phyloP scores from a whole-genome alignment of 805 yeast species.

The Tetrapisispora phaffii region DNA sequence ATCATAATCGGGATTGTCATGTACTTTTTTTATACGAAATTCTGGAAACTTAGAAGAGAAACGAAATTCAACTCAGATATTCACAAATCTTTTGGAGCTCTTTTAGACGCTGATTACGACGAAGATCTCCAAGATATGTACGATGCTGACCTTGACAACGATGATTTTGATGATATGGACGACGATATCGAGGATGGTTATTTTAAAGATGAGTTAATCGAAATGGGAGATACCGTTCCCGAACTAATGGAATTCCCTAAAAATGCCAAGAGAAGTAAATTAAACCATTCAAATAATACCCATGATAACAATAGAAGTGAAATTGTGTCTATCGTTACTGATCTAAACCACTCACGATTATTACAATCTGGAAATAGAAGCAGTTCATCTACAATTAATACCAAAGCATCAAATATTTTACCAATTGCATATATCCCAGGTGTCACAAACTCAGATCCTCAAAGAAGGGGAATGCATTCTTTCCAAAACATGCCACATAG shows the following conservation, averaged over 20 bases:
- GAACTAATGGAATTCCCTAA: not conserved
- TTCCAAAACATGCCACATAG: conserved; percentile 4
- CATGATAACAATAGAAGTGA: not conserved
- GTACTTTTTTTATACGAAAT: conserved; percentile 35
- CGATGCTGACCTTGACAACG: conserved; percentile 6
- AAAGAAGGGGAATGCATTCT: not conserved
- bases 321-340: conserved; percentile 14
- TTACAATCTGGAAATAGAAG: conserved; percentile 20
- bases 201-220: conserved; percentile 1
- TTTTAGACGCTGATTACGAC: conserved; percentile 13
- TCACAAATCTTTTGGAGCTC: conserved; percentile 11
- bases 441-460: conserved; percentile 39
- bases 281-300: not conserved
- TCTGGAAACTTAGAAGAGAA: conserved; percentile 31
- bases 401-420: conserved; percentile 77
- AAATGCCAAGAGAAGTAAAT: not conserved
- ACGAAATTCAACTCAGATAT: conserved; percentile 15
- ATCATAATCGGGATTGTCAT: conserved; percentile 31
- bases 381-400: conserved; percentile 54
- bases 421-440: conserved; percentile 95
- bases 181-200: conserved; percentile 5
- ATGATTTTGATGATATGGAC: conserved; percentile 16
- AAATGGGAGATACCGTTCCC: conserved; percentile 1
- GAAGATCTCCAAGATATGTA: conserved; percentile 14
- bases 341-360: conserved; percentile 17